Evolutionary conservation across 2,329 filamentous ascomycete species (phyloP).

Genomic region (Botryosphaeria dothidea): DNA sequence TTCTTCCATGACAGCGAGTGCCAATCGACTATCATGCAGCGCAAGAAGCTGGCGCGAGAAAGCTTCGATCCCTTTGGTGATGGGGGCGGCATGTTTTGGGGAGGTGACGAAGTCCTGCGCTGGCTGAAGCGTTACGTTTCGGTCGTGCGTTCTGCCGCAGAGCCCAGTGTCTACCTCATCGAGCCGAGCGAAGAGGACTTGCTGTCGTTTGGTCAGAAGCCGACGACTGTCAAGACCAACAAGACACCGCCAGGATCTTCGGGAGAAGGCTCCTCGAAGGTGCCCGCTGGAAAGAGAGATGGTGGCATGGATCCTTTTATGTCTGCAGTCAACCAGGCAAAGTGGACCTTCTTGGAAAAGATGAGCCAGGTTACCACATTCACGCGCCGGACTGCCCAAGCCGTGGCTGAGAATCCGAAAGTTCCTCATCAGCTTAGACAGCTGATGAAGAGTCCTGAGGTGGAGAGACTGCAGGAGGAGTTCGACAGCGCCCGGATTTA

Average conservation of each 20-base stretch:
- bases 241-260: constrained; percentile 22
- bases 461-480: constrained; percentile 93
- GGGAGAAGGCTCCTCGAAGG: constrained; percentile 29
- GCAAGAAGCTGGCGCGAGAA: constrained; percentile 80
- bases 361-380: constrained; percentile 98
- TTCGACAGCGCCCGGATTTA: constrained; percentile 96
- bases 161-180: constrained; percentile 87
- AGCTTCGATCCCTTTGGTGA: constrained; percentile 90
- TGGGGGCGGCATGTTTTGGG: constrained; percentile 90
- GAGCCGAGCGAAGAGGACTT: constrained; percentile 86
- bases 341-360: constrained; percentile 96
- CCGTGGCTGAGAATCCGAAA: constrained; percentile 87
- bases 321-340: constrained; percentile 90
- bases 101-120: constrained; percentile 88
- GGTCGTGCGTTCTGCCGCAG: constrained; percentile 80
- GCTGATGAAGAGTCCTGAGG: constrained; percentile 85
- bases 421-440: constrained; percentile 85
- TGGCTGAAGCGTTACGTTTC: constrained; percentile 85
- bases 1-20: constrained; percentile 99
- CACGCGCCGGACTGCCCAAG: constrained; percentile 86
- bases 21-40: constrained; percentile 90
- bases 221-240: constrained; percentile 45
- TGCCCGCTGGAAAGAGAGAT: constrained; percentile 47
- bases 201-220: constrained; percentile 71
- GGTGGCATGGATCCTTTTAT: constrained; percentile 88